phyloP scores from a whole-genome alignment of 345 rosid genomes.

The Murraya paniculata region DNA sequence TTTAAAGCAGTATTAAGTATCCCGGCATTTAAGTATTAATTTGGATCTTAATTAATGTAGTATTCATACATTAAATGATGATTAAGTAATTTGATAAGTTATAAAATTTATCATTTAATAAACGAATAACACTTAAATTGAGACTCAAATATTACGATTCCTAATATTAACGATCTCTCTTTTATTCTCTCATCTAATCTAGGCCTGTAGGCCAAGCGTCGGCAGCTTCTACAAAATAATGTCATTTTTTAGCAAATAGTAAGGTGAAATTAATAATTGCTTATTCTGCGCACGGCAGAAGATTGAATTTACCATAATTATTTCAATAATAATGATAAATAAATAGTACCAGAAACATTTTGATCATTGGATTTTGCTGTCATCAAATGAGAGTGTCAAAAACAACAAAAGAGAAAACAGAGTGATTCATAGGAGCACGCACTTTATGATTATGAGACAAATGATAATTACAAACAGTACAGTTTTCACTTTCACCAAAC shows the following conservation, averaged over 20 bases:
- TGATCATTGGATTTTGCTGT: not conserved
- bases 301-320: no score
- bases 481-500: not conserved
- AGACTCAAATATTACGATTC: accelerated
- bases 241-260: not conserved
- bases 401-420: not conserved
- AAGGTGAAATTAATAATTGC: not conserved
- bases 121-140: no score
- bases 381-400: not conserved
- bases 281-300: no score
- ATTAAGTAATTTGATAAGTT: no score
- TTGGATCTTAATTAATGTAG: no score
- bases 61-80: accelerated
- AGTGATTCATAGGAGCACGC: not conserved
- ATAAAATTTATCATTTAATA: no score
- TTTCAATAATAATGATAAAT: no score
- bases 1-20: no score
- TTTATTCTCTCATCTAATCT: no score
- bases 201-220: not conserved
- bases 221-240: not conserved
- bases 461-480: not conserved
- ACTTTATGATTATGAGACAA: not conserved
- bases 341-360: not conserved
- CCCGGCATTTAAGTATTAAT: no score
- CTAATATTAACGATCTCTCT: no score